These are phyloP conservation scores for Termitomyces titanicus DNA, from an alignment of 768 basidiomycete species.

Conservation along the genomic window DNA sequence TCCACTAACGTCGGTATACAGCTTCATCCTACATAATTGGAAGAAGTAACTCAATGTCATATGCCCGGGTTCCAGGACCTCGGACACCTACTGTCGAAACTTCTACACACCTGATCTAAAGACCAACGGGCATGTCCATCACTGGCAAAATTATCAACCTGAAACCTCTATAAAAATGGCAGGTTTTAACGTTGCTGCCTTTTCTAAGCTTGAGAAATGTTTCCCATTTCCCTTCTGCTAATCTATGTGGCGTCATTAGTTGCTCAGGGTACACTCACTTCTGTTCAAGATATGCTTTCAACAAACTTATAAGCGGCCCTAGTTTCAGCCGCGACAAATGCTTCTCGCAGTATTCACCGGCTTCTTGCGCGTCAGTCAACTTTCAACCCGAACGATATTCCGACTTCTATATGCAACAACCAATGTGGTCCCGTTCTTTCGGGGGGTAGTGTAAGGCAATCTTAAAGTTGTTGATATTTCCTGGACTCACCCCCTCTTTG, in stretches of 20 bases:
- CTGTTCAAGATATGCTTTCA: neutral
- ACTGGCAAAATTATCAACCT: too few species aligned
- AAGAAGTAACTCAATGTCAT: too few species aligned
- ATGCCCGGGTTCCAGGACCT: too few species aligned
- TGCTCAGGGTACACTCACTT: neutral
- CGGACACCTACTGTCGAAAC: too few species aligned
- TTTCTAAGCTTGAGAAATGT: neutral
- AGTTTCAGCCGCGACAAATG: slow-evolving; percentile 3
- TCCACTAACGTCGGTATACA: too few species aligned
- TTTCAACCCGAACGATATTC: slow-evolving; percentile 9
- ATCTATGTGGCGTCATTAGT: neutral
- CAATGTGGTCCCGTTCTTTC: slow-evolving; percentile 2
- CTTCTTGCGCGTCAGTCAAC: slow-evolving; percentile 8
- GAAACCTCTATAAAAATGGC: neutral
- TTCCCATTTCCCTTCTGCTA: neutral
- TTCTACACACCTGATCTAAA: too few species aligned
- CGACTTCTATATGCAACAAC: slow-evolving; percentile 1
- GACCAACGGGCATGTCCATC: too few species aligned
- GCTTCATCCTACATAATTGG: too few species aligned
- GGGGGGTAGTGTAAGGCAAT: neutral
- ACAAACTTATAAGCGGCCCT: neutral
- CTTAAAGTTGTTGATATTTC: neutral
- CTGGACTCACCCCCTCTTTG: neutral
- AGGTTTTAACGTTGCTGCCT: too few species aligned
- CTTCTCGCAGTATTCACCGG: slow-evolving; percentile 6